Evolutionary conservation across 2,329 filamentous ascomycete species (phyloP).

Genomic region (Fusarium decemcellulare): DNA sequence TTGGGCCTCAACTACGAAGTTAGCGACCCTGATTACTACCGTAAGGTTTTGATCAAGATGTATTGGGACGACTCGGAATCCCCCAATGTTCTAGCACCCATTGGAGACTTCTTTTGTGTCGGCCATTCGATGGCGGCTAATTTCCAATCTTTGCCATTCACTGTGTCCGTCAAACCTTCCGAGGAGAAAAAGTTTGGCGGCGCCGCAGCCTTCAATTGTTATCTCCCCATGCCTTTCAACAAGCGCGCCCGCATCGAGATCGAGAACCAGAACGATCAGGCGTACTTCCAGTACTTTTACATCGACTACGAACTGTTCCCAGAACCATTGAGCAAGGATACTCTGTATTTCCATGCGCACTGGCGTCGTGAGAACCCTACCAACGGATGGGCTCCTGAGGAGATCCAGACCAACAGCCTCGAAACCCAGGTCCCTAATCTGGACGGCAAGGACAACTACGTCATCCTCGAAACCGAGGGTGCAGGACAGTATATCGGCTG

Average conservation of each 20-base stretch:
- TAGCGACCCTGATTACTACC: constrained; percentile 54
- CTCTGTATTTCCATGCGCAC: constrained; percentile 53
- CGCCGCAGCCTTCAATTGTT: constrained; percentile 52
- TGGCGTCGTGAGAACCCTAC: constrained; percentile 53
- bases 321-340: constrained; percentile 45
- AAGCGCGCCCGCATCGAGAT: constrained; percentile 52
- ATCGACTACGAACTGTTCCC: constrained; percentile 52
- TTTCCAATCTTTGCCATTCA: constrained; percentile 53
- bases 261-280: constrained; percentile 51
- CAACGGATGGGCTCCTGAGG: constrained; percentile 50
- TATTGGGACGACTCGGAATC: constrained; percentile 52
- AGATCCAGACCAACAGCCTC: constrained; percentile 51
- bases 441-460: constrained; percentile 47
- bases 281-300: constrained; percentile 54
- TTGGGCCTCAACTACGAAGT: constrained; percentile 51
- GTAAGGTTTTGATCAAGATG: constrained; percentile 53
- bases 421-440: constrained; percentile 52
- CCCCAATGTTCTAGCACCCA: constrained; percentile 49
- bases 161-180: constrained; percentile 50
- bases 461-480: constrained; percentile 50
- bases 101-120: constrained; percentile 52
- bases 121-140: constrained; percentile 52
- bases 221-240: constrained; percentile 52
- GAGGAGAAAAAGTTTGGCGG: constrained; percentile 54
- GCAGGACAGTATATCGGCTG: constrained; percentile 51